Evolutionary conservation across 1,284 basidiomycete species (phyloP).

Genomic region (Moniliella sp.): DNA sequence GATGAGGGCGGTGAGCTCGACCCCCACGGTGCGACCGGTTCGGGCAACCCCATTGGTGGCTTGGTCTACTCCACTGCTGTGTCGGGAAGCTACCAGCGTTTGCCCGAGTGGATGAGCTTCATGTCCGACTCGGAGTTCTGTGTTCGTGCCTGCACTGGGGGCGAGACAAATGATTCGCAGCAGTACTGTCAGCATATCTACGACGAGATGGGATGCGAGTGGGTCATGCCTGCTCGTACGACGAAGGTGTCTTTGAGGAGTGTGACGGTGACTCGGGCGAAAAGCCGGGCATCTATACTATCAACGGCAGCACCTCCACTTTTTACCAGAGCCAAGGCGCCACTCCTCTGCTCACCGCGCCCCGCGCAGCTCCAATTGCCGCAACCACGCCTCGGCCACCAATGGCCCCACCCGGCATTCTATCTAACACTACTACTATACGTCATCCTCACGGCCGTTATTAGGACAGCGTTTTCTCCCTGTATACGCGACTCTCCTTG

Average conservation of each 20-base stretch:
- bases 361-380: too few species aligned
- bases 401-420: too few species aligned
- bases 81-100: conserved; percentile 5
- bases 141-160: conserved; percentile 4
- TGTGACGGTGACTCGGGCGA: conserved; percentile 1
- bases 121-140: conserved; percentile 3
- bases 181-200: conserved; percentile 11
- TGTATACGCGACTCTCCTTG: too few species aligned
- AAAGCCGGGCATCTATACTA: not conserved
- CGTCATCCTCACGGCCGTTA: too few species aligned
- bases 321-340: too few species aligned
- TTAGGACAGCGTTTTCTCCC: too few species aligned
- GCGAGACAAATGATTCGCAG: conserved; percentile 5
- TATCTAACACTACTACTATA: too few species aligned
- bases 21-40: conserved; percentile 36
- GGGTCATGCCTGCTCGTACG: conserved; percentile 29
- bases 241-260: conserved; percentile 3
- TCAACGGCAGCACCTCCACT: not conserved
- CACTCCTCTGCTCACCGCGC: too few species aligned
- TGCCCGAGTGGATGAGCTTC: conserved; percentile 16
- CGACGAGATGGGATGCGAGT: conserved; percentile 8
- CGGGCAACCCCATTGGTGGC: conserved; percentile 17
- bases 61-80: conserved; percentile 8
- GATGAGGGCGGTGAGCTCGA: conserved; percentile 6
- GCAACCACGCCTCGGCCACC: too few species aligned